Evolutionary conservation across 225 moss, liverwort and hornwort species (phyloP).

Genomic region (Pleurozium schreberi): DNA sequence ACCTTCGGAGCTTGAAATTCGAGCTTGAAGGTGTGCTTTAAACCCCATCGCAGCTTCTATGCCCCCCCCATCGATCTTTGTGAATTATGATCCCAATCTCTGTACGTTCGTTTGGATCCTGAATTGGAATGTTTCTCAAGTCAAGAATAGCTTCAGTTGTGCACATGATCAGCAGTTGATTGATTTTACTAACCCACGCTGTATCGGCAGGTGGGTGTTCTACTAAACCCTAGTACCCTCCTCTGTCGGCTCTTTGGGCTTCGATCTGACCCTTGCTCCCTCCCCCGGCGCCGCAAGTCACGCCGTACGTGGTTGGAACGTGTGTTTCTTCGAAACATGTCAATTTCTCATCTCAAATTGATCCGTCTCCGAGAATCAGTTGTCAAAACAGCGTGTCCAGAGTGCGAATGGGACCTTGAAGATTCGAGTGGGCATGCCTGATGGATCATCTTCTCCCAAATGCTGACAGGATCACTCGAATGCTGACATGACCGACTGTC

Average conservation of each 20-base stretch:
- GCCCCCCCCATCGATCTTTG: not conserved
- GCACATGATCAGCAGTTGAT: not conserved
- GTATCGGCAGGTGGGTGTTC: not conserved
- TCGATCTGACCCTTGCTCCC: not conserved
- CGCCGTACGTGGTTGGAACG: not conserved
- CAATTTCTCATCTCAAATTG: not conserved
- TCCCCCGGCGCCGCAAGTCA: not conserved
- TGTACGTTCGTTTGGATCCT: not conserved
- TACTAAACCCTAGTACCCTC: not conserved
- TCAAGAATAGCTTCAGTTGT: not conserved
- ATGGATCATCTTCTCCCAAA: not conserved
- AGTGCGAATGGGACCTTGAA: not conserved
- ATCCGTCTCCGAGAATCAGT: not conserved
- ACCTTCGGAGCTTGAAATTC: not conserved
- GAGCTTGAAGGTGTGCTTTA: not conserved
- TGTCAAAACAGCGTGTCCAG: not conserved
- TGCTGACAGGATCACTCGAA: not conserved
- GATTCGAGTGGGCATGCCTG: not conserved
- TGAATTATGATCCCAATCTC: not conserved
- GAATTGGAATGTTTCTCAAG: not conserved
- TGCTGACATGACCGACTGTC: not conserved
- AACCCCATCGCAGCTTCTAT: not conserved
- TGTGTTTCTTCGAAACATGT: not conserved
- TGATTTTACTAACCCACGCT: not conserved
- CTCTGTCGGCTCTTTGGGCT: not conserved